Base-by-base conservation (phyloP, 129 eudicot species). In the Helianthus tuberosus region DNA sequence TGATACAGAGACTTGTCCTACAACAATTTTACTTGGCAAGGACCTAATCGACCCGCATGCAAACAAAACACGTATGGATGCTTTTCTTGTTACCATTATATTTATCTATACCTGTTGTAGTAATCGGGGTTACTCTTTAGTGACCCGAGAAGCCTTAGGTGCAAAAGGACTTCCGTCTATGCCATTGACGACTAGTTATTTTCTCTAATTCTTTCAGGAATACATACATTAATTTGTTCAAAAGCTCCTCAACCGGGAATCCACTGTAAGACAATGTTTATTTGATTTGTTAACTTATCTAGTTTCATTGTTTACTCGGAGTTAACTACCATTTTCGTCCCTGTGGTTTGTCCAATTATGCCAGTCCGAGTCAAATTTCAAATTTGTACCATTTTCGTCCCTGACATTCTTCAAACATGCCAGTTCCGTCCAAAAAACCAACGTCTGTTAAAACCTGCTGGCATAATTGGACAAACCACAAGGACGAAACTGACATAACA, bases 21-120 rank as follows among this genome's bases (percentile, higher is more conserved):
- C 92, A 91, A 91, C 49, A 88, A 88, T 69, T 84, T 91, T 57
- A 80, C 96, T 8, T 86, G 88, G 92, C 91, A 84, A 82, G 92
- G 85, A 48, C 88, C 96, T 35, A 75, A 73, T n/a, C 85, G 72
- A 75, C 88, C 84, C 46, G 69, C 87, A 27, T 91, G 97, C 72
- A 79, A 66, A 71, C 62, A 68, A 51, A 82, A 82, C 81, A 75
- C 72, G 96, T 91, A 20, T 76, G 91, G 17, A 73, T 72, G 51
- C 20, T 60, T 29, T 38, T 75, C 70, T 41, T 66, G n/a, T 66
- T 23, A 52, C 11, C 47, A n/a, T 39, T 65, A 11, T 66, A 36
- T 77, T 57, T 46, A 27, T 17, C 0, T n/a, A n/a, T n/a, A n/a
- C n/a, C n/a, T n/a, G n/a, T 36, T 62, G 32, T 11, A 16, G 43